phyloP scores from a whole-genome alignment of 2,329 filamentous ascomycete genomes.

The Coniosporium tulheliwenetii region DNA sequence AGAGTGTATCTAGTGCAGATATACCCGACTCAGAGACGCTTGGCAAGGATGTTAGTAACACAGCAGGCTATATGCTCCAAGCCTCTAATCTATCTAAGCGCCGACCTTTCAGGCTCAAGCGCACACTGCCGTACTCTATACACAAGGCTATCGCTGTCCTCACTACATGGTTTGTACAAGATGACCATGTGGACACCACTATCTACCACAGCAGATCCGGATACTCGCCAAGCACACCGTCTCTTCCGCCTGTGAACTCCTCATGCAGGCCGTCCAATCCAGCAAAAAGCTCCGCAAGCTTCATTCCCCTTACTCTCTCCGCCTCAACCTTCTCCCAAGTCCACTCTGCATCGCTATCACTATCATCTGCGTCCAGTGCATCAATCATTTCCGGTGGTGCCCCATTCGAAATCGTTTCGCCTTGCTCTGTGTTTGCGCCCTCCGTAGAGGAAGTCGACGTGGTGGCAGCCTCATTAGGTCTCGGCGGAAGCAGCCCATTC shows the following conservation, averaged over 20 bases:
- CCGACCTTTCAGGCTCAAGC: too few relatives aligned
- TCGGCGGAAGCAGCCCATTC: constrained; percentile 57
- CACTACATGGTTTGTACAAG: too few relatives aligned
- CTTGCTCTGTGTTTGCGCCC: background rate
- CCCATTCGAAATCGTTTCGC: background rate
- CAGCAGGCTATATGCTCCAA: too few relatives aligned
- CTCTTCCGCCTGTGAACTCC: constrained; percentile 28
- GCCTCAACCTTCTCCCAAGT: constrained; percentile 45
- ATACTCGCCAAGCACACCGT: constrained; percentile 28
- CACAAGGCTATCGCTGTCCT: too few relatives aligned
- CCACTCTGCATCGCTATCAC: constrained; percentile 24
- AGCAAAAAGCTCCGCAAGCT: constrained; percentile 38
- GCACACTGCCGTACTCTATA: too few relatives aligned
- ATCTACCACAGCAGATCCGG: constrained; percentile 15
- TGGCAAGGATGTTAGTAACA: too few relatives aligned
- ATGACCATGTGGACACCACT: constrained; percentile 1
- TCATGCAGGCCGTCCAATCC: constrained; percentile 37
- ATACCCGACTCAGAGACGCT: too few relatives aligned
- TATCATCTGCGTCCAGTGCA: too few relatives aligned
- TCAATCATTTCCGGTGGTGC: too few relatives aligned
- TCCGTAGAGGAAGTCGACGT: background rate
- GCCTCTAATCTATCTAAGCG: too few relatives aligned
- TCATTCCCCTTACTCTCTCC: constrained; percentile 38
- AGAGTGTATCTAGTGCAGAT: too few relatives aligned
- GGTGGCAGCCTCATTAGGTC: constrained; percentile 41